These are phyloP conservation scores for Hawksworthiomyces lignivorus DNA, from an alignment of 2,329 filamentous ascomycete genomes.

Conservation along the genomic window DNA sequence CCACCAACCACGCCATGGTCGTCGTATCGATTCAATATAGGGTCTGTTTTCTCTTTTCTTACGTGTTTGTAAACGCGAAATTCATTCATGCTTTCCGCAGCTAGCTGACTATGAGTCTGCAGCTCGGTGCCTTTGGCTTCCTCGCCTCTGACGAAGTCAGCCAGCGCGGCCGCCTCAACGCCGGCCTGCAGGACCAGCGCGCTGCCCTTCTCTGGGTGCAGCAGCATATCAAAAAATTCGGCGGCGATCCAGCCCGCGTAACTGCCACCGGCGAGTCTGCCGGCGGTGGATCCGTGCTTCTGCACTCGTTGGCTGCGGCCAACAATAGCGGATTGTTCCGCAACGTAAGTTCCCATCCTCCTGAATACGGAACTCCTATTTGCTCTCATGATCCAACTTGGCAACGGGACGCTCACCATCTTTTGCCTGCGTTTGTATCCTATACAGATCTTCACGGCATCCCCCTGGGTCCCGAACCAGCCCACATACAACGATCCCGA, in stretches of 20 bases:
- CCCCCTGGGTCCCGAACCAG: constrained; percentile 41
- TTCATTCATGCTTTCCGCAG: neutral
- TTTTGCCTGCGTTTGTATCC: no score
- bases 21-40: constrained; percentile 22
- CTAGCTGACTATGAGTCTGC: neutral
- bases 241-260: constrained; percentile 34
- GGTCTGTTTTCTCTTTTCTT: neutral
- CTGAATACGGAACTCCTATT: no score
- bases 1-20: constrained; percentile 18
- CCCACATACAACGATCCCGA: constrained; percentile 37
- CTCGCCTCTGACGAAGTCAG: constrained; percentile 11
- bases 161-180: constrained; percentile 27
- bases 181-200: constrained; percentile 30
- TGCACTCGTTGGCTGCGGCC: constrained; percentile 28
- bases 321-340: constrained; percentile 17
- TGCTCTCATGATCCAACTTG: no score
- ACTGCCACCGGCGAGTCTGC: constrained; percentile 39
- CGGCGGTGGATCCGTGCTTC: constrained; percentile 37
- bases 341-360: no score
- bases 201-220: constrained; percentile 38
- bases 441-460: constrained; percentile 6
- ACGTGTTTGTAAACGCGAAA: neutral
- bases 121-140: constrained; percentile 16
- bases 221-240: constrained; percentile 34
- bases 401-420: constrained; percentile 13